Evolutionary conservation across 2,329 filamentous ascomycete species (phyloP).

Genomic region (Cordyceps tenuipes): DNA sequence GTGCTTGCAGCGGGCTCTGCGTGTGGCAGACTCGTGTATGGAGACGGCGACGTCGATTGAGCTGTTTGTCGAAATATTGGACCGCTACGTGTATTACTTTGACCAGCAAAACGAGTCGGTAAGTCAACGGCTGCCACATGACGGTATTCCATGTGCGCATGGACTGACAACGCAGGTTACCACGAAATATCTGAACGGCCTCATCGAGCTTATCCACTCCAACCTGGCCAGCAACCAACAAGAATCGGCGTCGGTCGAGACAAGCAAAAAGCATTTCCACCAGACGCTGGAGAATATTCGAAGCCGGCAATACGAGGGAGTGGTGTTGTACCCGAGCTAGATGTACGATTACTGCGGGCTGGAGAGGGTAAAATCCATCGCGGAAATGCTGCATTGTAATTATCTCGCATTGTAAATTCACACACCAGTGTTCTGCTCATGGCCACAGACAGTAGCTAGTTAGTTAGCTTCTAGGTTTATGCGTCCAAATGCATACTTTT

Average conservation of each 20-base stretch:
- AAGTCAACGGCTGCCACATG: constrained; percentile 20
- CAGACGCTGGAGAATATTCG: constrained; percentile 91
- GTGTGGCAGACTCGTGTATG: constrained; percentile 98
- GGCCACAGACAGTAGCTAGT: too few relatives aligned
- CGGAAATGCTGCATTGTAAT: constrained; percentile 3
- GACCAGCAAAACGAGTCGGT: constrained; percentile 97
- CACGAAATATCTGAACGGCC: constrained; percentile 93
- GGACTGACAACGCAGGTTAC: constrained; percentile 54
- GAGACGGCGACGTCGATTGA: constrained; percentile 95
- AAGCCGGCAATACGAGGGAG: constrained; percentile 84
- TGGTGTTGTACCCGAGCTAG: constrained; percentile 59
- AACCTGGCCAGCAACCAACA: constrained; percentile 81
- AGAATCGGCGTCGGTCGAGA: constrained; percentile 75
- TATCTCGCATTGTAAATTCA: constrained; percentile 4
- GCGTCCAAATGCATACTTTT: background rate
- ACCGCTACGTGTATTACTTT: constrained; percentile 98
- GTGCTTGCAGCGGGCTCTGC: constrained; percentile 86
- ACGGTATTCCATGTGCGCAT: background rate
- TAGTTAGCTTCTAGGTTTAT: background rate
- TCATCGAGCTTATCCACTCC: constrained; percentile 96
- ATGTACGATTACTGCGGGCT: constrained; percentile 3
- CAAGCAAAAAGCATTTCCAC: constrained; percentile 87
- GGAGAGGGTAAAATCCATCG: background rate
- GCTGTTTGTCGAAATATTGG: constrained; percentile 95
- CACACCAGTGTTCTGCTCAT: background rate